Evolutionary conservation across 2,329 filamentous ascomycete species (phyloP).

Genomic region (Ceratocystis ficicola): DNA sequence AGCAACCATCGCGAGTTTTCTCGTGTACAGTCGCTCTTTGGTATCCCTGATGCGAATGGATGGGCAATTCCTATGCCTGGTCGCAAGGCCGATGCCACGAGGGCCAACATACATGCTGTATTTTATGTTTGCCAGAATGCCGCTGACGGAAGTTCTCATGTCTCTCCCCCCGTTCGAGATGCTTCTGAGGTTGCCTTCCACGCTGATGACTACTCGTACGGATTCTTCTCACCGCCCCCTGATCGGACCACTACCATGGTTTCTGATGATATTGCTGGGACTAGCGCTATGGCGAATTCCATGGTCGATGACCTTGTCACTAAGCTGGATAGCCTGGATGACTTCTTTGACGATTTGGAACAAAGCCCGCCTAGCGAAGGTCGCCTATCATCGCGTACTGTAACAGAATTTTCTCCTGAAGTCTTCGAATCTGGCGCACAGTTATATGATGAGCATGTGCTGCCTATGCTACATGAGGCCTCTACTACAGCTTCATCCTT

Average conservation of each 20-base stretch:
- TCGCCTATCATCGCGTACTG: conserved; percentile 47
- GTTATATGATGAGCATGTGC: conserved; percentile 83
- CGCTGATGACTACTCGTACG: conserved; percentile 72
- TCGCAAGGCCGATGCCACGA: conserved; percentile 72
- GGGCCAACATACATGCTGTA: conserved; percentile 86
- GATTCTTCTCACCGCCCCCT: conserved; percentile 60
- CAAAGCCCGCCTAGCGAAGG: conserved; percentile 45
- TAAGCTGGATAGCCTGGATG: conserved; percentile 66
- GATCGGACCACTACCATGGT: conserved; percentile 85
- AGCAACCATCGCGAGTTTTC: conserved; percentile 89
- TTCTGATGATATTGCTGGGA: conserved; percentile 65
- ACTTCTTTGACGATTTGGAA: conserved; percentile 64
- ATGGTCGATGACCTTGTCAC: conserved; percentile 60
- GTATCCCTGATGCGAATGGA: conserved; percentile 87
- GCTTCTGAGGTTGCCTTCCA: conserved; percentile 92
- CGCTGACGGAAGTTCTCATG: conserved; percentile 35
- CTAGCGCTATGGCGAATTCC: conserved; percentile 47
- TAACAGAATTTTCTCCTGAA: conserved; percentile 53
- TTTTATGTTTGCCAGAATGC: conserved; percentile 83
- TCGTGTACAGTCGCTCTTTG: conserved; percentile 84
- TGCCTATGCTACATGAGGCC: conserved; percentile 80
- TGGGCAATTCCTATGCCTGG: conserved; percentile 95
- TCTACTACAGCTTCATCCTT: conserved; percentile 67
- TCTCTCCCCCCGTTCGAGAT: conserved; percentile 59
- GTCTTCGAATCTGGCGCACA: conserved; percentile 63